Percentiles rank a stretch among this genome's conserved stretches.
Evolutionary conservation across 2,329 filamentous ascomycete genomes (phyloP).

Genomic region (Venturia asperata): DNA sequence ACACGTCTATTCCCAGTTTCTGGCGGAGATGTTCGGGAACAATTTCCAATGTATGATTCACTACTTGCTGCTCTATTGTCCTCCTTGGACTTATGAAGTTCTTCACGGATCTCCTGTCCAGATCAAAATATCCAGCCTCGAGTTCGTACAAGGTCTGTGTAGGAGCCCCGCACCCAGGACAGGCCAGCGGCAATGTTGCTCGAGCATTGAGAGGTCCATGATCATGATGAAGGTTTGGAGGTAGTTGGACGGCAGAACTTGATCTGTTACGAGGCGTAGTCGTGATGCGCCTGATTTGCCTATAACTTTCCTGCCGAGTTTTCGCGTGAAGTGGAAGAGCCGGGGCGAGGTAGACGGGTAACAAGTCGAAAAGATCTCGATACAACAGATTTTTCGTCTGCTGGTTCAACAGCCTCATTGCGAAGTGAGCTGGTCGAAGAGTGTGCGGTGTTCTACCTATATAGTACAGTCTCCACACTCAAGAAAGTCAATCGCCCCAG

Average conservation of each 20-base stretch:
- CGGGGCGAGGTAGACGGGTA: neutral
- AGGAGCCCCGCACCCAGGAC: conserved; percentile 57
- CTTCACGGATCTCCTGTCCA: conserved; percentile 42
- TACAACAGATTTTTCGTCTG: conserved; percentile 11
- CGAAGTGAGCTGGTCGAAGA: neutral
- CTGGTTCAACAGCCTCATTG: neutral
- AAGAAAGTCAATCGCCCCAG: neutral
- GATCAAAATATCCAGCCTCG: conserved; percentile 52
- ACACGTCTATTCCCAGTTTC: conserved; percentile 28
- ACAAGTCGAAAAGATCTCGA: conserved; percentile 13
- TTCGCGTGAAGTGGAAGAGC: neutral
- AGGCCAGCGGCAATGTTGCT: conserved; percentile 42
- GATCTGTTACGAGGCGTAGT: neutral
- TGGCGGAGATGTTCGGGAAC: conserved; percentile 27
- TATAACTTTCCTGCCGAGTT: conserved; percentile 1
- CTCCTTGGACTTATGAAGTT: conserved; percentile 26
- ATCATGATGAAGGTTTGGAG: neutral
- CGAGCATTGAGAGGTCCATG: neutral
- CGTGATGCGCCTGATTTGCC: conserved; percentile 1
- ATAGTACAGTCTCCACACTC: neutral
- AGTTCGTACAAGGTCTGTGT: conserved; percentile 49
- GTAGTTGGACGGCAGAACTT: neutral
- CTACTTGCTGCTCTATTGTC: conserved; percentile 31
- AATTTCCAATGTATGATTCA: conserved; percentile 31
- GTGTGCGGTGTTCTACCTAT: neutral